These are phyloP conservation scores for Penicillium pulvis DNA, from an alignment of 495 filamentous ascomycete species.

Conservation along the genomic window DNA sequence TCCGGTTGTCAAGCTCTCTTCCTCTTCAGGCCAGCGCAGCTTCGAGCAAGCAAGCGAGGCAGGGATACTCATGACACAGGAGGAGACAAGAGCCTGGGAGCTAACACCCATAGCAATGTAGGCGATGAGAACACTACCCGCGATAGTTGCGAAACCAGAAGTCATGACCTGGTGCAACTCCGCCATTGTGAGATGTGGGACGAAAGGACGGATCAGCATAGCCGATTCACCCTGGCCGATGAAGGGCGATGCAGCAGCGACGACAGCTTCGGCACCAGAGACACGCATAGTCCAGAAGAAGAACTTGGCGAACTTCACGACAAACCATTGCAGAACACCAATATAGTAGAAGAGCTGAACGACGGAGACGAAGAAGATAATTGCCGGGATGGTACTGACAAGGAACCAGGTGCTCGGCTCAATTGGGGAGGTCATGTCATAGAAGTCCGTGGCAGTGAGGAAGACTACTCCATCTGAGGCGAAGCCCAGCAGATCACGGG, in stretches of 20 bases:
- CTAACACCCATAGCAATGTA: constrained; percentile 81
- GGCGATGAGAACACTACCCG: constrained; percentile 75
- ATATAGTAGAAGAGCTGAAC: constrained; percentile 81
- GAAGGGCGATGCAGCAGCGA: constrained; percentile 91
- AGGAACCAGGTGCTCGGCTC: constrained; percentile 63
- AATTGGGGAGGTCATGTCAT: constrained; percentile 11
- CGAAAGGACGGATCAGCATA: constrained; percentile 87
- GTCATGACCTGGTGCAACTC: constrained; percentile 92
- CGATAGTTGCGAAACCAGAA: constrained; percentile 68
- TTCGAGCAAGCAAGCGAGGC: constrained; percentile 85
- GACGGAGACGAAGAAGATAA: constrained; percentile 90
- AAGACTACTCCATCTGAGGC: constrained; percentile 69
- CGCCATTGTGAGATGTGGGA: constrained; percentile 76
- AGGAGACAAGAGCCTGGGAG: constrained; percentile 84
- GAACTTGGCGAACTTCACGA: constrained; percentile 80
- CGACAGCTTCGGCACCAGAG: constrained; percentile 92
- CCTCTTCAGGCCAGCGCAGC: constrained; percentile 83
- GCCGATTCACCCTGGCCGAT: constrained; percentile 93
- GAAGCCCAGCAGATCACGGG: constrained; percentile 69
- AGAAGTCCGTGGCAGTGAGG: constrained; percentile 57
- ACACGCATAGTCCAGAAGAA: constrained; percentile 89
- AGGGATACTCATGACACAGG: constrained; percentile 87
- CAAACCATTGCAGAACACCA: constrained; percentile 82
- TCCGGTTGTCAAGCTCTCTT: constrained; percentile 80
- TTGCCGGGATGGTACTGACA: constrained; percentile 70